phyloP scores from a whole-genome alignment of 192 early-diverging fungal genomes.

The Powellomyces hirtus region DNA sequence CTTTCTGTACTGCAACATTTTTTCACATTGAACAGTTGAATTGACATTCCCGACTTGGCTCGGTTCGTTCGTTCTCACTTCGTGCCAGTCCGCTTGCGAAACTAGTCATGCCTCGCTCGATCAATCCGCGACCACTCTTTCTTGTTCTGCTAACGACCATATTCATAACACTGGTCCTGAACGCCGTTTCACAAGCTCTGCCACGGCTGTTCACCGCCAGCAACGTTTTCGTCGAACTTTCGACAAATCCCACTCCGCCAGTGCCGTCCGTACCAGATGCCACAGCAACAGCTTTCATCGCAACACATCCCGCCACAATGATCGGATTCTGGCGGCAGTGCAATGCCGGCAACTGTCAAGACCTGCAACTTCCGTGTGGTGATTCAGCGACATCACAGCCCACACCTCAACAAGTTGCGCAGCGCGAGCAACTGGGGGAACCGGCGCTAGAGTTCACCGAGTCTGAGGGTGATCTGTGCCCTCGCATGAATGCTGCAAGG shows the following conservation, averaged over 20 bases:
- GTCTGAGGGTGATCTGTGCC: background rate
- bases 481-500: constrained; percentile 9
- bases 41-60: too few relatives aligned
- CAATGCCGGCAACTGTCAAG: background rate
- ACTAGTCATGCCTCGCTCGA: too few relatives aligned
- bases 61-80: too few relatives aligned
- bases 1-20: too few relatives aligned
- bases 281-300: background rate
- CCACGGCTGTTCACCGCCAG: background rate
- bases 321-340: constrained; percentile 18
- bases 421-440: background rate
- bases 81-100: too few relatives aligned
- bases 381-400: background rate
- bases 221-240: background rate
- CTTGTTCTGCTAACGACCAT: background rate
- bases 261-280: background rate
- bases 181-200: constrained; percentile 13
- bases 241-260: background rate
- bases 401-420: background rate
- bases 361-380: constrained; percentile 15
- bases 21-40: too few relatives aligned
- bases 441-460: background rate
- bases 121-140: background rate
- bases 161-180: background rate
- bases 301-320: background rate